A percentile compares a stretch with the other conserved stretches of the same genome.
Conservation (phyloP, 1,284 basidiomycete genomes). For the Mrakiaceae sp. region DNA sequence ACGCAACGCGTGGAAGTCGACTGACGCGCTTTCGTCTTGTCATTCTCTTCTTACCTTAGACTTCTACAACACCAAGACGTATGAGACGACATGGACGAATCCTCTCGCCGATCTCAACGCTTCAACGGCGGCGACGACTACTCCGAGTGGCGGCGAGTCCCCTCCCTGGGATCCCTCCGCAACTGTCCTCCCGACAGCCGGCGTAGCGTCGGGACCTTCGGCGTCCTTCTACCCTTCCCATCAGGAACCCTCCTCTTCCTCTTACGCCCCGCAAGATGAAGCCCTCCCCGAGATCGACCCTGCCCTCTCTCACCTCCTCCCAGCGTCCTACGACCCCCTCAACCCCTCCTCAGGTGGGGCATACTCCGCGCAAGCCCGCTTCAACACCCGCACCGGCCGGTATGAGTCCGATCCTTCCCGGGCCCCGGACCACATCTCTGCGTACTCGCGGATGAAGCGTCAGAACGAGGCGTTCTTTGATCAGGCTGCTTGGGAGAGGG, state of each 20-base stretch:
- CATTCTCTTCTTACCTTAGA: conserved; percentile 27
- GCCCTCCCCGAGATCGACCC: conserved; percentile 59
- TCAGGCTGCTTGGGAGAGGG: conserved; percentile 64
- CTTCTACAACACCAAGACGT: conserved; percentile 67
- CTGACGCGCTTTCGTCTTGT: not conserved
- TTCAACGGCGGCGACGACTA: conserved; percentile 2
- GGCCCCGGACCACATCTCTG: conserved; percentile 63
- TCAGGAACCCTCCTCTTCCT: conserved; percentile 49
- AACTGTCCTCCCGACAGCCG: conserved; percentile 23
- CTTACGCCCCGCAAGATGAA: conserved; percentile 36
- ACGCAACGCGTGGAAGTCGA: not conserved
- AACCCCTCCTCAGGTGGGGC: conserved; percentile 28
- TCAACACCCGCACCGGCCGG: conserved; percentile 72
- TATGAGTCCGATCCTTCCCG: conserved; percentile 34
- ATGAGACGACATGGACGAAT: conserved; percentile 81
- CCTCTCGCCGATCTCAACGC: conserved; percentile 45
- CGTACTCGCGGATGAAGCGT: conserved; percentile 68
- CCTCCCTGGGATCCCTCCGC: conserved; percentile 10
- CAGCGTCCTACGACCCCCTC: conserved; percentile 43
- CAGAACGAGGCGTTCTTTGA: conserved; percentile 87
- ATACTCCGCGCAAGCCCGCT: conserved; percentile 45
- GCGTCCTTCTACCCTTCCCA: conserved; percentile 33
- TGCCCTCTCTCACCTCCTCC: conserved; percentile 66
- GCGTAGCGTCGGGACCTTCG: conserved; percentile 23
- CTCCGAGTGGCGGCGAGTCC: not conserved